A percentile compares a stretch with the other conserved stretches of the same genome.
Conservation (phyloP, 2,329 filamentous ascomycete species). For the Nemania serpens region DNA sequence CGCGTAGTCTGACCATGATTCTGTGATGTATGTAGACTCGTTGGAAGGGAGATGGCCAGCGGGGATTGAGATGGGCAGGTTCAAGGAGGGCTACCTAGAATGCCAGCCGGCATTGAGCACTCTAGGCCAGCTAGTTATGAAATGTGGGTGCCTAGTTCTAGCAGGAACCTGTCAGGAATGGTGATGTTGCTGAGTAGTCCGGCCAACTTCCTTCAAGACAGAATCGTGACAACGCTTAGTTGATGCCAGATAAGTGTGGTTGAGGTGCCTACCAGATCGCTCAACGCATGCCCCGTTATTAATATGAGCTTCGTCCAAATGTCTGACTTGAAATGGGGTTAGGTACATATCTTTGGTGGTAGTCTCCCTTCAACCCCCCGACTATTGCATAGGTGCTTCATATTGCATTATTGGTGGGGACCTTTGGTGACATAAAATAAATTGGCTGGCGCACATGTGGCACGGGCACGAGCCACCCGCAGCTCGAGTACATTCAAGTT, state of each 20-base stretch:
- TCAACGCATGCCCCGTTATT: conserved; percentile 23
- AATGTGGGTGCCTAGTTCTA: conserved; percentile 14
- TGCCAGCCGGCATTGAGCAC: conserved; percentile 42
- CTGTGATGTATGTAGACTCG: conserved; percentile 21
- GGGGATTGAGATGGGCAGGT: conserved; percentile 11
- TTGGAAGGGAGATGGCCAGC: conserved; percentile 38
- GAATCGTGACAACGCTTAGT: conserved; percentile 19
- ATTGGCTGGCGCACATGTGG: background rate
- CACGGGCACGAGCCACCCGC: conserved; percentile 5
- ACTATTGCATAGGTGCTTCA: background rate
- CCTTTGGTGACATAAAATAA: background rate
- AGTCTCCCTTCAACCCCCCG: background rate
- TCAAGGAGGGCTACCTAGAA: conserved; percentile 31
- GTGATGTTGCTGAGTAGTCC: conserved; percentile 12
- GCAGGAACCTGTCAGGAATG: conserved; percentile 16
- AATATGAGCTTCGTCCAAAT: conserved; percentile 10
- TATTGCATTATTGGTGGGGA: conserved; percentile 11
- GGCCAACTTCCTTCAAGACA: conserved; percentile 3
- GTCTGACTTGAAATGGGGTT: background rate
- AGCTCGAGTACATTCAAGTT: too few relatives aligned
- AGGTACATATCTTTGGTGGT: background rate
- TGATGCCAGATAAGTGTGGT: conserved; percentile 31
- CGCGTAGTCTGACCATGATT: conserved; percentile 91
- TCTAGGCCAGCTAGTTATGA: conserved; percentile 42
- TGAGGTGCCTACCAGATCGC: conserved; percentile 7